Conservation (phyloP, 306 rosid species). For the Trifolium fragiferum region DNA sequence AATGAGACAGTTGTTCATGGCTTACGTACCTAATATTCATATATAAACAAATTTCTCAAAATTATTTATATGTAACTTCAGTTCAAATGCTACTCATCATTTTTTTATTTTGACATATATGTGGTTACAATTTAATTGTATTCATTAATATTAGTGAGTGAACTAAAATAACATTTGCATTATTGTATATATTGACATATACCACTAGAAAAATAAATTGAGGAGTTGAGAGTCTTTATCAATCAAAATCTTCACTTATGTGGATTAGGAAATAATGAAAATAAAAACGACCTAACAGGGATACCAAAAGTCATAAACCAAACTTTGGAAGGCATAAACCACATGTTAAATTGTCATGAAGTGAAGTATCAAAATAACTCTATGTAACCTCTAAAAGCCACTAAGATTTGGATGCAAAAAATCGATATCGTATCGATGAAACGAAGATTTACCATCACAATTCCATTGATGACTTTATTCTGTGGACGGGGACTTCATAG, state of each 20-base stretch:
- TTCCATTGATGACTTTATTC: constrained; percentile 29
- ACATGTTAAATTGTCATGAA: constrained; percentile 3
- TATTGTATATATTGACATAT: background rate
- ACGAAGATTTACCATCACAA: constrained; percentile 11
- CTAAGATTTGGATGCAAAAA: constrained; percentile 37
- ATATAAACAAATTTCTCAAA: background rate
- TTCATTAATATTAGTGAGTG: background rate
- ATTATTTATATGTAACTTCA: background rate
- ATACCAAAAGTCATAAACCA: constrained; percentile 50
- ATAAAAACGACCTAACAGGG: constrained; percentile 37
- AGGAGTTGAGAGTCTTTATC: constrained; percentile 25
- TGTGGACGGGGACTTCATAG: constrained; percentile 27
- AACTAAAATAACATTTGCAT: background rate
- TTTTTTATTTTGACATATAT: background rate
- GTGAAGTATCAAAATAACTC: constrained; percentile 32
- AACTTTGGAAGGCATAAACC: constrained; percentile 20
- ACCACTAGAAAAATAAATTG: background rate
- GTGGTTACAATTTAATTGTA: background rate
- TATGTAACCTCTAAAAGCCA: constrained; percentile 48
- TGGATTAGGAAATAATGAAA: constrained; percentile 25
- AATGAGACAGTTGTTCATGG: background rate
- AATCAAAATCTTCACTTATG: constrained; percentile 28
- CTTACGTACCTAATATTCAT: constrained; percentile 2
- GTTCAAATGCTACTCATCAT: background rate
- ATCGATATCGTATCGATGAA: constrained; percentile 8